Percentiles rank a stretch among this genome's conserved stretches.
These are phyloP conservation scores for Boletus coffeatus DNA, from an alignment of 1,284 basidiomycete species.

Conservation along the genomic window DNA sequence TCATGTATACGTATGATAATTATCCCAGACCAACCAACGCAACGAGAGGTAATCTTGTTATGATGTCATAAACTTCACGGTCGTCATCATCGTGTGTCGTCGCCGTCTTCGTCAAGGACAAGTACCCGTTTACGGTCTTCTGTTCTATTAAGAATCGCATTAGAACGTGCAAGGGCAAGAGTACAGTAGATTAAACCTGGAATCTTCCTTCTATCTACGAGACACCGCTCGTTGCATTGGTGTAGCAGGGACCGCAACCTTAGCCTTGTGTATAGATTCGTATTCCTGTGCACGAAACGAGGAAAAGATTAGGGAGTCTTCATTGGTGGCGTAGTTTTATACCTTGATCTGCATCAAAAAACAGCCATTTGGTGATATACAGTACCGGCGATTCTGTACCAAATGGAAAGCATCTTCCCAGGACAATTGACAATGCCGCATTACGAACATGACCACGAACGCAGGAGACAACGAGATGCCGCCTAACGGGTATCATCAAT, in stretches of 20 bases:
- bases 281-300: slow-evolving; percentile 57
- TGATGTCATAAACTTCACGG: slow-evolving; percentile 20
- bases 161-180: not conserved
- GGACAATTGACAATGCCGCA: slow-evolving; percentile 74
- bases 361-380: slow-evolving; percentile 84
- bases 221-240: slow-evolving; percentile 39
- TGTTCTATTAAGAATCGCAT: slow-evolving; percentile 31
- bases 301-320: slow-evolving; percentile 3
- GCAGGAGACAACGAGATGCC: slow-evolving; percentile 85
- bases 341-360: slow-evolving; percentile 88
- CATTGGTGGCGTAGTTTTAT: slow-evolving; percentile 14
- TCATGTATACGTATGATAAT: slow-evolving; percentile 27
- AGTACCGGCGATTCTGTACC: slow-evolving; percentile 87
- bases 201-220: slow-evolving; percentile 61
- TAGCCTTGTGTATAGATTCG: slow-evolving; percentile 82
- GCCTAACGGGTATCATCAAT: slow-evolving; percentile 39
- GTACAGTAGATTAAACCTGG: slow-evolving; percentile 32
- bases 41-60: not conserved
- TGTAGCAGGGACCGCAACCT: slow-evolving; percentile 49
- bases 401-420: slow-evolving; percentile 83
- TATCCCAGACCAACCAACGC: slow-evolving; percentile 7
- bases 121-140: slow-evolving; percentile 49
- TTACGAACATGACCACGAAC: slow-evolving; percentile 90
- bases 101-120: slow-evolving; percentile 25
- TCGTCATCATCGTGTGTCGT: slow-evolving; percentile 29